Evolutionary conservation across 1,139 yeast genomes (phyloP), one percentile per base, ranked within the genome.

Genomic region (Kurtzmaniella natalensis): DNA sequence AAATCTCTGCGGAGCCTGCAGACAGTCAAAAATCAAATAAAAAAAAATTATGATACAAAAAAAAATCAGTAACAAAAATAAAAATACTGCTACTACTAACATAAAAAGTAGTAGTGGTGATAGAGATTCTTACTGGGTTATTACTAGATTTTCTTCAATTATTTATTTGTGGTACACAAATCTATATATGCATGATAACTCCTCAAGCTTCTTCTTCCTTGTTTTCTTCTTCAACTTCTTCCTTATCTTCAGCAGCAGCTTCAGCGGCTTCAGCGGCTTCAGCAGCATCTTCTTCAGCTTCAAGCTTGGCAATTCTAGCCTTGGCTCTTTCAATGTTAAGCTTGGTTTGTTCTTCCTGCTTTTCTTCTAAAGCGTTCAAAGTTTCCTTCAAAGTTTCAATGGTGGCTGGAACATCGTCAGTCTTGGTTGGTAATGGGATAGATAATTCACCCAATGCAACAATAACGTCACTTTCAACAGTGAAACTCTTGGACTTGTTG

Each of bases 331-430:
- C 85, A 46, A 83, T 70, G 59, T 84, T 82, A 57, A 74, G 76
- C 58, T 78, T 74, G 41, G 96, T 87, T 55, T 81, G 88, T 42
- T 79, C 85, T 41, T 80, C 89, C 67, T 88, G 95, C 61, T 81
- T 80, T 35, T 73, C 73, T 59, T 75, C 70, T 63, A 76, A 84
- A 46, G 79, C 80, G 36, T 66, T 69, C 56, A 86, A 76, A 60
- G 94, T 88, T 51, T 72, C 76, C 70, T 81, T 79, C 62, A 92
- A 76, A 48, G 78, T 70, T 40, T 70, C 78, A 49, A 85, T 60
- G 44, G 94, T 78, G 35, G 63, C 62, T 31, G 82, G 71, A 44
- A 84, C 80, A 37, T 85, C 94, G 18, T 81, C 94, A 47, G 76
- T 68, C 51, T 81, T 75, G 42, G 81, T 70, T 54, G 99, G 99